Conservation (phyloP, 805 yeast species). For the Metschnikowia cubensis region DNA sequence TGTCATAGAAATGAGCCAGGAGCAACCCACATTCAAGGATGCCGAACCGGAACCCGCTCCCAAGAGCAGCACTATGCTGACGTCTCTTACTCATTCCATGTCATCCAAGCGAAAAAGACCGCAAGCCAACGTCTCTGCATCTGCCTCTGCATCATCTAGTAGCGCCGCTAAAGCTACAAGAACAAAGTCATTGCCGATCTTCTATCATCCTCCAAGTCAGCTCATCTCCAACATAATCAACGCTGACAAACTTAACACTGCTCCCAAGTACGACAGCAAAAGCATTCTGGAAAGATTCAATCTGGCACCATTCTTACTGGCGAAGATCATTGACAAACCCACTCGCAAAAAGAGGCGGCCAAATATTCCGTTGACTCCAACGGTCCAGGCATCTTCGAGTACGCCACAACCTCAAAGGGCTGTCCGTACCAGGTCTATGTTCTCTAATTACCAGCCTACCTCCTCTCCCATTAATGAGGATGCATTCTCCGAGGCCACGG, state of each 20-base stretch:
- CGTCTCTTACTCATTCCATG: constrained; percentile 4
- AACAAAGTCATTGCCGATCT: constrained; percentile 41
- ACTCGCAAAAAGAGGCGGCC: constrained; percentile 20
- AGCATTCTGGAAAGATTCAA: constrained; percentile 42
- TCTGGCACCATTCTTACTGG: constrained; percentile 43
- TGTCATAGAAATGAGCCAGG: constrained; percentile 25
- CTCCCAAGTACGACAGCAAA: constrained; percentile 38
- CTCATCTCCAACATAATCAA: constrained; percentile 39
- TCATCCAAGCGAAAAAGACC: constrained; percentile 10
- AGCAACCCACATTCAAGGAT: constrained; percentile 4
- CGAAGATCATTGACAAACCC: constrained; percentile 40
- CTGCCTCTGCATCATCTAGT: constrained; percentile 11
- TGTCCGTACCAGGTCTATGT: constrained; percentile 42
- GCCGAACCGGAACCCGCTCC: constrained; percentile 7
- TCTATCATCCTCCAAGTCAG: constrained; percentile 36
- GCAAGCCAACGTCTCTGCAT: constrained; percentile 6
- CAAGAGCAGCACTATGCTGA: not conserved
- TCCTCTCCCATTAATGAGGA: constrained; percentile 45
- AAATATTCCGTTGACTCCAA: constrained; percentile 16
- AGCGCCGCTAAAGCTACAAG: constrained; percentile 39
- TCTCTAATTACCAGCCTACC: constrained; percentile 27
- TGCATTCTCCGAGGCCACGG: constrained; percentile 30
- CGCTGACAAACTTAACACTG: constrained; percentile 36
- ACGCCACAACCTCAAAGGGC: constrained; percentile 32
- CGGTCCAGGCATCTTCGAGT: constrained; percentile 12